A percentile compares a stretch with the other conserved stretches of the same genome.
These are phyloP conservation scores for Diplodia mutila DNA, from an alignment of 2,329 filamentous ascomycete species.

Conservation along the genomic window DNA sequence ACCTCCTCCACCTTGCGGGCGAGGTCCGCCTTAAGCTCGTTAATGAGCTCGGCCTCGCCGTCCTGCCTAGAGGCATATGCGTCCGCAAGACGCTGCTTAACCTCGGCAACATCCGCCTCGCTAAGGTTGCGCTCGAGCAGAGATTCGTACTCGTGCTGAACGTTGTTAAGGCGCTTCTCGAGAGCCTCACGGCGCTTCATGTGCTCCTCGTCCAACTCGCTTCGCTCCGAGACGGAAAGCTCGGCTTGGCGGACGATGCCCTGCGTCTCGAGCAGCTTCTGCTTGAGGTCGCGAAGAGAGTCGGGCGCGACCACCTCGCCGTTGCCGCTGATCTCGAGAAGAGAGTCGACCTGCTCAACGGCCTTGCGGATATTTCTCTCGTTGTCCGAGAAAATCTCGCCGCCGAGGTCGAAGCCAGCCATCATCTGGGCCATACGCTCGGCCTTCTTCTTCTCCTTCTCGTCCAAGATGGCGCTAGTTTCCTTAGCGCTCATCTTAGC, in stretches of 20 bases:
- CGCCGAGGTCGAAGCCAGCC: conserved; percentile 94
- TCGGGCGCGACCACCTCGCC: conserved; percentile 83
- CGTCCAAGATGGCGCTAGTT: conserved; percentile 83
- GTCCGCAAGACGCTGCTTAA: conserved; percentile 78
- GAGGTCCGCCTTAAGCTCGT: conserved; percentile 77
- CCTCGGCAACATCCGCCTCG: conserved; percentile 78
- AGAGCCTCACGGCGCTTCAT: conserved; percentile 72
- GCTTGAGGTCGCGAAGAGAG: conserved; percentile 75
- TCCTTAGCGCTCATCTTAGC: conserved; percentile 97
- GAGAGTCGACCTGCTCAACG: conserved; percentile 78
- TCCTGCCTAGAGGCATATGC: conserved; percentile 77
- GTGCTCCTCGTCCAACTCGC: conserved; percentile 64
- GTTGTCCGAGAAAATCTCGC: conserved; percentile 91
- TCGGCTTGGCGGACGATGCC: conserved; percentile 92
- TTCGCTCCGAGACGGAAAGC: conserved; percentile 75
- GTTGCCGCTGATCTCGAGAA: conserved; percentile 74
- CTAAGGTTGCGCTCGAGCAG: conserved; percentile 78
- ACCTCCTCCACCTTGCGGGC: conserved; percentile 80
- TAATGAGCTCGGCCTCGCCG: conserved; percentile 71
- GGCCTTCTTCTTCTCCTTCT: conserved; percentile 98
- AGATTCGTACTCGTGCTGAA: conserved; percentile 84
- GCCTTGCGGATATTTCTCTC: conserved; percentile 82
- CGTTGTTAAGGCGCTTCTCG: conserved; percentile 71
- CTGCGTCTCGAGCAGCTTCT: conserved; percentile 84
- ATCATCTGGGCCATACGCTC: conserved; percentile 99